Percentiles rank a stretch among this genome's conserved stretches.
Conservation (phyloP, 208 protist genomes). For the Acanthamoeba lugdunensis region DNA sequence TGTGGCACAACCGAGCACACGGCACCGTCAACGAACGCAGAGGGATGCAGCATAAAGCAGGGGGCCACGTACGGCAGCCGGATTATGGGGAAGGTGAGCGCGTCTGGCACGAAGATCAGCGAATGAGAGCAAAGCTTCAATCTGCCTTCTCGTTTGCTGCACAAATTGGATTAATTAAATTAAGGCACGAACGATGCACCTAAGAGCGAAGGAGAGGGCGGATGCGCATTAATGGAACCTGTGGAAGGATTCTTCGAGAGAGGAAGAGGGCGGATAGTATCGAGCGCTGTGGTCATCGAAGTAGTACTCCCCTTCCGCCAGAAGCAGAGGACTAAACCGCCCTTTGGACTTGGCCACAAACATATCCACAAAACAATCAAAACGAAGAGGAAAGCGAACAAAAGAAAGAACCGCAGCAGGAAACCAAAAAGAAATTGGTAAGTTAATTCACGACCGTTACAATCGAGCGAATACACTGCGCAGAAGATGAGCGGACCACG, state of each 20-base stretch:
- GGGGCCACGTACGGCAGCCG: slow-evolving; percentile 79
- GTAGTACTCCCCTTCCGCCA: slow-evolving; percentile 88
- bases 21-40: too few relatives aligned
- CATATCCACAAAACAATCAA: not conserved
- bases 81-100: slow-evolving; percentile 80
- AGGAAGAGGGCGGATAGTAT: slow-evolving; percentile 80
- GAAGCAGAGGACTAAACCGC: slow-evolving; percentile 83
- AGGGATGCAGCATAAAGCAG: not conserved
- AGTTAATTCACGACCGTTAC: not conserved
- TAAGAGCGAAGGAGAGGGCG: too few relatives aligned
- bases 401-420: not conserved
- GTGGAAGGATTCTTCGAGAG: slow-evolving; percentile 11
- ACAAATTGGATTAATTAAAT: not conserved
- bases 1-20: not conserved
- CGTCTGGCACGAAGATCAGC: slow-evolving; percentile 87
- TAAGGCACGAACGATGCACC: not conserved
- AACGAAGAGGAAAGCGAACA: not conserved
- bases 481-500: slow-evolving; percentile 14
- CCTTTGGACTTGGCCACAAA: slow-evolving; percentile 53
- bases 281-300: slow-evolving; percentile 83
- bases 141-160: slow-evolving; percentile 75
- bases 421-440: not conserved
- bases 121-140: slow-evolving; percentile 86
- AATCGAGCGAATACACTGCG: not conserved
- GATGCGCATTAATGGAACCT: not conserved